These are phyloP conservation scores for Neocatenulostroma microsporum DNA, from an alignment of 2,329 filamentous ascomycete species.

Conservation along the genomic window DNA sequence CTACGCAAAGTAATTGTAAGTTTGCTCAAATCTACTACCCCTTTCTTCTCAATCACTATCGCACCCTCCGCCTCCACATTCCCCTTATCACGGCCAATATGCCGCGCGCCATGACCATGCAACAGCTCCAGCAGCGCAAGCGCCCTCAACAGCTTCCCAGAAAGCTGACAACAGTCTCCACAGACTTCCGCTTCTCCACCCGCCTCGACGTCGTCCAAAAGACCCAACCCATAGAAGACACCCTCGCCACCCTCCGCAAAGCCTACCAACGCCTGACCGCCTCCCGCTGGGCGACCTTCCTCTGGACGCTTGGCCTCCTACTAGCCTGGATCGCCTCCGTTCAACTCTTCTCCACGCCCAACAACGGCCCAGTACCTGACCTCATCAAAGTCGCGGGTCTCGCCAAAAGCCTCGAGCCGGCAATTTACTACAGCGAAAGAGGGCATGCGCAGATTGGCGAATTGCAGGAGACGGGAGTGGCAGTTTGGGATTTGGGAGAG, in stretches of 20 bases:
- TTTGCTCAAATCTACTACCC: conserved; percentile 4
- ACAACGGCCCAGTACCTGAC: conserved; percentile 64
- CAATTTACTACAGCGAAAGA: conserved; percentile 91
- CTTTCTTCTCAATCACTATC: background rate
- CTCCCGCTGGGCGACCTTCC: conserved; percentile 60
- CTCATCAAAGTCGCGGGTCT: conserved; percentile 84
- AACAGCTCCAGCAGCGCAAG: too few species aligned
- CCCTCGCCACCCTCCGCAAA: conserved; percentile 55
- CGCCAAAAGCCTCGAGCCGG: conserved; percentile 83
- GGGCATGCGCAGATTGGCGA: conserved; percentile 79
- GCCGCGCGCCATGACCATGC: too few species aligned
- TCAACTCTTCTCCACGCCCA: conserved; percentile 60
- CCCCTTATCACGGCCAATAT: background rate
- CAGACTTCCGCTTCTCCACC: conserved; percentile 82
- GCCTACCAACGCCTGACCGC: conserved; percentile 55
- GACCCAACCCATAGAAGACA: conserved; percentile 72
- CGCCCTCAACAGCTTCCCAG: background rate
- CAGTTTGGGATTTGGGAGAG: conserved; percentile 91
- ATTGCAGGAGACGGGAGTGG: conserved; percentile 82
- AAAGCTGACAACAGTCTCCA: conserved; percentile 12
- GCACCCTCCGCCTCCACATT: background rate
- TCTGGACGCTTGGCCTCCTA: conserved; percentile 54
- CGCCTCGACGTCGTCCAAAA: conserved; percentile 82
- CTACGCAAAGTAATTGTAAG: conserved; percentile 32
- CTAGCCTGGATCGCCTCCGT: conserved; percentile 59